Base-by-base conservation (phyloP, 352 stramenopile species). In the Hyaloperonospora arabidopsidis region DNA sequence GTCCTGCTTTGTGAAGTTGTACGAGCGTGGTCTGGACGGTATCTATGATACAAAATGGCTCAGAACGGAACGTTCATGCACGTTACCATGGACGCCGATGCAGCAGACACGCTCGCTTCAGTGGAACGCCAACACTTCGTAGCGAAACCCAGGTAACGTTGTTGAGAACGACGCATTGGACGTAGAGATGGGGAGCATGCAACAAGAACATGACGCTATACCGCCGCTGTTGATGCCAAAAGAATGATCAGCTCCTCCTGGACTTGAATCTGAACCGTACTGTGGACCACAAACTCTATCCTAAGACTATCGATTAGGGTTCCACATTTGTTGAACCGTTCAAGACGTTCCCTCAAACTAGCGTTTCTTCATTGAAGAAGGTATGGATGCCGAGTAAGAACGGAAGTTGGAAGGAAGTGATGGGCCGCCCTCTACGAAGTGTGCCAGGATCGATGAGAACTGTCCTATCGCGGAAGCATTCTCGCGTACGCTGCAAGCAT, bases 21-120 rank as follows among this genome's bases (percentile, higher is more conserved):
- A 70, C 34, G 54, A 70, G 22, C 62, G 62, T 38, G 52, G 57
- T 14, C 39, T 60, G 13, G 21, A n/a, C 14, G 14, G 25, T n/a
- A 39, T 49, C 11, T 49, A 49, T 17, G 44, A 23, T 13, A 23
- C 14, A 7, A 0, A 15, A 23, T 17, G 1, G 6, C 23, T 1
- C 1, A 39, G n/a, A 8, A 15, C 1, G 17, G 6, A 49, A 13
- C 44, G 2, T 3, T 36, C 1, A 36, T 55, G 1, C 28, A 50
- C 12, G 4, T 52, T 18, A 49, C 18, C 11, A 52, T 43, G 45
- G 45, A 59, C 1, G 11, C 23, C 32, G 45, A 54, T 32, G 22
- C n/a, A n/a, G n/a, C n/a, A 41, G 12, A 12, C 6, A 45, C 11
- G 14, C 4, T 19, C 25, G 13, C 4, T 36, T 15, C 21, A 18